Conservation (phyloP, 768 basidiomycete species). For the Hemileccinum impolitum region DNA sequence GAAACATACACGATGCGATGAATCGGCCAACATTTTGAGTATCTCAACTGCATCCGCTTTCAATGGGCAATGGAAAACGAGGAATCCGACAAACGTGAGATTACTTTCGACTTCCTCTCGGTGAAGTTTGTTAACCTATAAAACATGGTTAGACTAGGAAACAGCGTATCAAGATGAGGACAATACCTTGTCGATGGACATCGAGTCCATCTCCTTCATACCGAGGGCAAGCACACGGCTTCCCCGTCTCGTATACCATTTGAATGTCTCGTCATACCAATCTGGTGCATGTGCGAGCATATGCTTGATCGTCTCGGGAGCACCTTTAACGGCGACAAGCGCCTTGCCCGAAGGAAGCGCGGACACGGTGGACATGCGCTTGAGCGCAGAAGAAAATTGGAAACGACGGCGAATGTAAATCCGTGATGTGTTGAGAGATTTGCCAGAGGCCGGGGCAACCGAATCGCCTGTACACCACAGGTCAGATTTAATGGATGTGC, state of each 20-base stretch:
- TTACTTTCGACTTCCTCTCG: slow-evolving; percentile 77
- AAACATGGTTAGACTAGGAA: background rate
- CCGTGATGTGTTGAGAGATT: slow-evolving; percentile 53
- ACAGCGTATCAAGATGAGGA: background rate
- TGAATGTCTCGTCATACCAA: slow-evolving; percentile 91
- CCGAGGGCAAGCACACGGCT: slow-evolving; percentile 92
- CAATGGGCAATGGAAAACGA: slow-evolving; percentile 98
- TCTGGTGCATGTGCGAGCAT: slow-evolving; percentile 78
- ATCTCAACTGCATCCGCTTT: slow-evolving; percentile 90
- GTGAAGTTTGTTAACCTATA: slow-evolving; percentile 83
- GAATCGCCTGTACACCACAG: slow-evolving; percentile 47
- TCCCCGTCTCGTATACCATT: slow-evolving; percentile 89
- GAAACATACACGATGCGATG: slow-evolving; percentile 85
- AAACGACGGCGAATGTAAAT: slow-evolving; percentile 85
- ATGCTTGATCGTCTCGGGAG: slow-evolving; percentile 90
- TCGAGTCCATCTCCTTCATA: slow-evolving; percentile 73
- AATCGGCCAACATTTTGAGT: slow-evolving; percentile 92
- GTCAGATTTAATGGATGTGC: background rate
- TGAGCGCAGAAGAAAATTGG: slow-evolving; percentile 96
- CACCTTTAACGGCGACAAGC: slow-evolving; percentile 86
- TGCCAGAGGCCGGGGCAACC: slow-evolving; percentile 53
- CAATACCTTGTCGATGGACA: slow-evolving; percentile 71
- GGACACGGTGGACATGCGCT: slow-evolving; percentile 93
- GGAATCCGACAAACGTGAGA: slow-evolving; percentile 88
- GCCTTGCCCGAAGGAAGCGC: slow-evolving; percentile 59